Percentiles rank a stretch among this genome's conserved stretches.
Conservation (phyloP, 2,329 filamentous ascomycete species). For the Pestalotiopsis sp. region DNA sequence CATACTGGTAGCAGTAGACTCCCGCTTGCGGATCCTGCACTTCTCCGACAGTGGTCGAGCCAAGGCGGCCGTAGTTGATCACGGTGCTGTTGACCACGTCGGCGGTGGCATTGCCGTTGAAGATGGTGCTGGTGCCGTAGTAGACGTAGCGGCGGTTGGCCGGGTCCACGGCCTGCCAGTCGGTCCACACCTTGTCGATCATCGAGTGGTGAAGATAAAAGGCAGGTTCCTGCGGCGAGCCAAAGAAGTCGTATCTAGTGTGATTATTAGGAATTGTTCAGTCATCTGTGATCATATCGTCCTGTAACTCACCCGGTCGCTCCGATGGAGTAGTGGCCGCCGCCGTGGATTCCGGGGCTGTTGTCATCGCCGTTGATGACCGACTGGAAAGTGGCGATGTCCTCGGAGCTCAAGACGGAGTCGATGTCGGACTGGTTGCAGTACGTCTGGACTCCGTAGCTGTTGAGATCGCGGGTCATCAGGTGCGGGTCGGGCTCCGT, state of each 20-base stretch:
- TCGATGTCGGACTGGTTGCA: constrained; percentile 31
- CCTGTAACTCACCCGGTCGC: constrained; percentile 21
- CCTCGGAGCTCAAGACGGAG: constrained; percentile 16
- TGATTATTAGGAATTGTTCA: neutral
- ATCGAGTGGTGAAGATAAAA: constrained; percentile 26
- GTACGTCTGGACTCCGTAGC: constrained; percentile 23
- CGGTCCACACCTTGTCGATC: constrained; percentile 17
- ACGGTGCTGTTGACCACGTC: neutral
- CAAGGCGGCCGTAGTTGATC: neutral
- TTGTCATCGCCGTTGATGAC: constrained; percentile 34
- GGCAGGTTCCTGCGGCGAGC: neutral
- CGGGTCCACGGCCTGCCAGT: neutral
- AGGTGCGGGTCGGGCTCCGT: constrained; percentile 29
- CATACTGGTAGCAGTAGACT: constrained; percentile 4
- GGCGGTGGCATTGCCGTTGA: neutral
- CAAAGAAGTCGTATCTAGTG: constrained; percentile 1
- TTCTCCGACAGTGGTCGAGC: neutral
- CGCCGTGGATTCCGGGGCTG: constrained; percentile 29
- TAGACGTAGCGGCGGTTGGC: neutral
- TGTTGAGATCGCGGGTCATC: constrained; percentile 27
- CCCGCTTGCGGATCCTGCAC: neutral
- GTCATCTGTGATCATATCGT: neutral
- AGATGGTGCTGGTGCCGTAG: constrained; percentile 4
- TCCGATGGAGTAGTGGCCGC: constrained; percentile 31
- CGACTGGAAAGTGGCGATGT: constrained; percentile 35